Evolutionary conservation across 2,329 filamentous ascomycete species (phyloP), one percentile per base, ranked within the genome.

Genomic region (Pseudocercospora vitis): DNA sequence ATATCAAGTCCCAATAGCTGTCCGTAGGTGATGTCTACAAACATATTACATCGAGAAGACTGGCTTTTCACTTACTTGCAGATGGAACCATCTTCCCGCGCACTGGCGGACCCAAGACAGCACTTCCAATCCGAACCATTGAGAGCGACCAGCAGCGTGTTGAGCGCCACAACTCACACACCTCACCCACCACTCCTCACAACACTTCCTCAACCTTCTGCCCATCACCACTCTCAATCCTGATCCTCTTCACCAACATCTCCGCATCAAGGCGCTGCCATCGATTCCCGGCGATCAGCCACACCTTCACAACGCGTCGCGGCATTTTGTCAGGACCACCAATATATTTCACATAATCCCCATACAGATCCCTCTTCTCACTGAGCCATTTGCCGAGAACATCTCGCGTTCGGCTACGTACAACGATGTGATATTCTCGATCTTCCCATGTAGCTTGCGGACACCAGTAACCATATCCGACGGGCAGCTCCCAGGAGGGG

Each of bases 381-480:
- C 21, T 44, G 7, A 54, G 26, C 47, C 46, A 54, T n/a, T 54
- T 31, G 3, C 40, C 40, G 11, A 47, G 39, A 7, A 21, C 14
- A 4, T 12, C 37, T 2, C n/a, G 11, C 26, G 18, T 37, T 12
- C 50, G 23, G 4, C 19, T 40, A 12, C 51, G 33, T 3, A 54
- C 24, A 12, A 54, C 51, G 24, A 54, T 32, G 19, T 54, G 51
- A 40, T 49, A 50, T 31, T 54, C 26, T 21, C 46, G 26, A 23
- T 39, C 51, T 18, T 46, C 28, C 35, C 51, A 49, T 11, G 45
- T 50, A 5, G 35, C 33, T 23, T 40, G 29, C 12, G 46, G 51
- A 49, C 45, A 49, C 45, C 33, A 50, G 18, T 49, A 54, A 4
- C 46, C 45, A 37, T 49, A 45, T 11, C 42, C 35, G 4, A 53